Percentiles rank a stretch among this genome's conserved stretches.
Evolutionary conservation across 2,329 filamentous ascomycete species (phyloP).

Genomic region (Alternaria burnsii): DNA sequence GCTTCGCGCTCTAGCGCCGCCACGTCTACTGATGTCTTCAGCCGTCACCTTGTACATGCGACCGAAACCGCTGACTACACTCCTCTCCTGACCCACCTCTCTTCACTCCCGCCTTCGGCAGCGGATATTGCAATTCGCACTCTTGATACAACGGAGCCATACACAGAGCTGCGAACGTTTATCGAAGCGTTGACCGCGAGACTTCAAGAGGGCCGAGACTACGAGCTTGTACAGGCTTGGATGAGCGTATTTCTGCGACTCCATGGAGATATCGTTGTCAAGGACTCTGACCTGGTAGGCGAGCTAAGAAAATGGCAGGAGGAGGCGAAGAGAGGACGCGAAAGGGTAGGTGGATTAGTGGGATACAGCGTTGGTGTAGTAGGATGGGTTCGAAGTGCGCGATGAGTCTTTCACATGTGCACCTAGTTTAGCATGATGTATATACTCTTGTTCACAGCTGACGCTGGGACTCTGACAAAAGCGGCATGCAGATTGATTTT

Average conservation of each 20-base stretch:
- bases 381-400: constrained; percentile 72
- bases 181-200: constrained; percentile 79
- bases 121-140: constrained; percentile 92
- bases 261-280: constrained; percentile 70
- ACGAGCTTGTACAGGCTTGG: constrained; percentile 95
- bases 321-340: constrained; percentile 75
- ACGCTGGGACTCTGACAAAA: neutral
- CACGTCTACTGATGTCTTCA: constrained; percentile 54
- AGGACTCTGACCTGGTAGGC: constrained; percentile 62
- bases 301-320: constrained; percentile 74
- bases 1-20: constrained; percentile 42
- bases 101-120: constrained; percentile 80
- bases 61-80: constrained; percentile 67
- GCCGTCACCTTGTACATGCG: constrained; percentile 57
- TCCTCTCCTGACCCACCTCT: constrained; percentile 78
- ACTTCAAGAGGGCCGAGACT: constrained; percentile 76
- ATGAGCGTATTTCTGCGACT: constrained; percentile 92
- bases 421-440: neutral
- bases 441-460: neutral
- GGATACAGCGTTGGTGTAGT: constrained; percentile 90
- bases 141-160: constrained; percentile 63
- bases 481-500: neutral
- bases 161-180: constrained; percentile 79
- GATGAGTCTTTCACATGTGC: constrained; percentile 16
- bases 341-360: constrained; percentile 76